Percentiles rank a stretch among this genome's conserved stretches.
These are phyloP conservation scores for Mortierella sp. DNA, from an alignment of 371 early-diverging fungal genomes.

Conservation along the genomic window DNA sequence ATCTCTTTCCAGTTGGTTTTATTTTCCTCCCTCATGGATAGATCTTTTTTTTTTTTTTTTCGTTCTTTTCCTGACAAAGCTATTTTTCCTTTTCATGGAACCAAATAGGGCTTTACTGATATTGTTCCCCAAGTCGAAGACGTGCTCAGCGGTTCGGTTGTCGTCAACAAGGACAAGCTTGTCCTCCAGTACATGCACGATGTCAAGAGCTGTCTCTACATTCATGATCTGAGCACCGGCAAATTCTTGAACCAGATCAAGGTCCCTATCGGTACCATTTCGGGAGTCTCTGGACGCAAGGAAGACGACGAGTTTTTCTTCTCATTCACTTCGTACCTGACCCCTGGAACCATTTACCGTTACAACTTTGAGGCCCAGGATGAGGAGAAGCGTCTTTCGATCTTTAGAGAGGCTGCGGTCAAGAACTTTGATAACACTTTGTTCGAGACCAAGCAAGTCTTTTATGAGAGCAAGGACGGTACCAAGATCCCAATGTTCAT, in stretches of 20 bases:
- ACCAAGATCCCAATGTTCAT: conserved; percentile 77
- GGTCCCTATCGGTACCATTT: conserved; percentile 51
- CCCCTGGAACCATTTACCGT: conserved; percentile 64
- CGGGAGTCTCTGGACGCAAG: conserved; percentile 13
- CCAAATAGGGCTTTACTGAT: conserved; percentile 61
- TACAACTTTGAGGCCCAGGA: conserved; percentile 43
- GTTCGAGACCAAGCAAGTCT: conserved; percentile 68
- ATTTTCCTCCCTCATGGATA: too few species aligned
- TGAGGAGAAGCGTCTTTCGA: conserved; percentile 28
- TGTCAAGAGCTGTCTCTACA: conserved; percentile 58
- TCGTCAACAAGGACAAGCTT: conserved; percentile 64
- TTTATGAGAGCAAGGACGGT: conserved; percentile 68
- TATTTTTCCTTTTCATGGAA: neutral
- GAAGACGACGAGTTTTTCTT: conserved; percentile 58
- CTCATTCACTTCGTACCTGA: conserved; percentile 59
- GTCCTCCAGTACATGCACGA: conserved; percentile 66
- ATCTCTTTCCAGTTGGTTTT: too few species aligned
- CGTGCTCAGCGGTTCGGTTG: conserved; percentile 53
- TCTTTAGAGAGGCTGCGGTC: conserved; percentile 57
- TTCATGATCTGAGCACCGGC: conserved; percentile 49
- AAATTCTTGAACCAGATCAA: conserved; percentile 17
- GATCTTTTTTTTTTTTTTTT: too few species aligned
- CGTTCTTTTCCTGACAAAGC: too few species aligned
- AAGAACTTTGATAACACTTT: conserved; percentile 55
- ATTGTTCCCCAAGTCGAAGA: conserved; percentile 64